Conservation (phyloP, 352 stramenopile species). For the Pythium volutum region DNA sequence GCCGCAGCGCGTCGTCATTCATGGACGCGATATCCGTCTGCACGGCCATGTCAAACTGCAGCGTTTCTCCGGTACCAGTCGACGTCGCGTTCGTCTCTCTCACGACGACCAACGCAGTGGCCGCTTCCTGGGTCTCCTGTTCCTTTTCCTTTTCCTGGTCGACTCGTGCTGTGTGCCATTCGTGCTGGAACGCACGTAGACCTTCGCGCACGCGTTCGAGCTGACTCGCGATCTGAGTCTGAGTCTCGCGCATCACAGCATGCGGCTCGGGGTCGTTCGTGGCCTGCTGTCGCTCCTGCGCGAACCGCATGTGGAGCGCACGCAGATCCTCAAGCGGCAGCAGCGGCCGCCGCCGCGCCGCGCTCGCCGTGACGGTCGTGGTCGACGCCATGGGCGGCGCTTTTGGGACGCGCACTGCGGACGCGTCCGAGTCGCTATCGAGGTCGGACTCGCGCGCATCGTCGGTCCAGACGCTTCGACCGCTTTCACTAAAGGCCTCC, state of each 20-base stretch:
- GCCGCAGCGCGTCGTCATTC: constrained; percentile 29
- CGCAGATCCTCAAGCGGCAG: constrained; percentile 20
- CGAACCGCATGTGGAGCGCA: constrained; percentile 34
- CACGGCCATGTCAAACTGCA: constrained; percentile 21
- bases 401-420: constrained; percentile 3
- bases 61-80: background rate
- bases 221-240: constrained; percentile 36
- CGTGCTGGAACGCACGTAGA: constrained; percentile 43
- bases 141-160: background rate
- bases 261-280: constrained; percentile 2
- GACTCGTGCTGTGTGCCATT: constrained; percentile 27
- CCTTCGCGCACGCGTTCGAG: constrained; percentile 44
- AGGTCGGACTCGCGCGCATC: constrained; percentile 6
- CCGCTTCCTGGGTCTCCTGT: background rate
- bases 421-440: constrained; percentile 11
- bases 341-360: background rate
- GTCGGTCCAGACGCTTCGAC: constrained; percentile 24
- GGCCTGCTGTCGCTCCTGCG: constrained; percentile 27
- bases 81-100: background rate
- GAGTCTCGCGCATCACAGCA: background rate
- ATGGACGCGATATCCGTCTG: constrained; percentile 31
- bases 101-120: background rate
- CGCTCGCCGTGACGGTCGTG: constrained; percentile 18
- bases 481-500: constrained; percentile 49
- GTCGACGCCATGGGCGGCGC: constrained; percentile 9